Conservation (phyloP, 2,329 filamentous ascomycete species). For the Rugonectria rugulosa region DNA sequence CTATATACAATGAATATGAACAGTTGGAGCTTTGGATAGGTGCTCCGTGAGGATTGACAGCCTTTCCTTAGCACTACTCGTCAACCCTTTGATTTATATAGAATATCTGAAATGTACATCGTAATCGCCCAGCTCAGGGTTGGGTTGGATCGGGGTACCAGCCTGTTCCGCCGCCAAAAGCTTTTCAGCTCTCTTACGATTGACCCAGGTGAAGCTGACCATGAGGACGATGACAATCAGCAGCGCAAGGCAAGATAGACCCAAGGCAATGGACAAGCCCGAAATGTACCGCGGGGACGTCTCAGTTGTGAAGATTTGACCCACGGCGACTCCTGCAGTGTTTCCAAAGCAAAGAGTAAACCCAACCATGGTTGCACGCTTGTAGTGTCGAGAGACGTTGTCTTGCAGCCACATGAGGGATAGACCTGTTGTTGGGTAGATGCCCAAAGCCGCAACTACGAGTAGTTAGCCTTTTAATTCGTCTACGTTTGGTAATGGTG, state of each 20-base stretch:
- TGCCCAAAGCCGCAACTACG: slow-evolving; percentile 32
- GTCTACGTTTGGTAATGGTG: not conserved
- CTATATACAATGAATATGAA: too few relatives aligned
- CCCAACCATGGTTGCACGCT: slow-evolving; percentile 54
- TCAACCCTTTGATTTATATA: not conserved
- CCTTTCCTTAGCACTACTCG: not conserved
- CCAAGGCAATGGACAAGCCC: slow-evolving; percentile 38
- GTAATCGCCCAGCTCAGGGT: slow-evolving; percentile 39
- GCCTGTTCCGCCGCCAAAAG: slow-evolving; percentile 32
- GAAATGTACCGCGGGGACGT: slow-evolving; percentile 39
- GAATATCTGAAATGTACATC: slow-evolving; percentile 39
- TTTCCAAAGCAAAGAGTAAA: slow-evolving; percentile 56
- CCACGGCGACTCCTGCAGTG: slow-evolving; percentile 56
- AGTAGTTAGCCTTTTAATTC: too few relatives aligned
- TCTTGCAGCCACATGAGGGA: slow-evolving; percentile 57
- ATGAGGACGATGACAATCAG: slow-evolving; percentile 34
- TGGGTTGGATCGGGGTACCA: slow-evolving; percentile 28
- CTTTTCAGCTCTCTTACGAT: slow-evolving; percentile 34
- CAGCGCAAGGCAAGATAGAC: slow-evolving; percentile 36
- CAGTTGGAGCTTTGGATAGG: too few relatives aligned
- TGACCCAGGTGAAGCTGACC: slow-evolving; percentile 35
- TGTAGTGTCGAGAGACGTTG: slow-evolving; percentile 55
- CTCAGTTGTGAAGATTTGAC: slow-evolving; percentile 50
- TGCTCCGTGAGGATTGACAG: too few relatives aligned
- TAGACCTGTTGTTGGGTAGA: slow-evolving; percentile 44